Evolutionary conservation across 108 stramenopile species (phyloP), one percentile per base, ranked within the genome.

Genomic region (Epithemia pelagica): DNA sequence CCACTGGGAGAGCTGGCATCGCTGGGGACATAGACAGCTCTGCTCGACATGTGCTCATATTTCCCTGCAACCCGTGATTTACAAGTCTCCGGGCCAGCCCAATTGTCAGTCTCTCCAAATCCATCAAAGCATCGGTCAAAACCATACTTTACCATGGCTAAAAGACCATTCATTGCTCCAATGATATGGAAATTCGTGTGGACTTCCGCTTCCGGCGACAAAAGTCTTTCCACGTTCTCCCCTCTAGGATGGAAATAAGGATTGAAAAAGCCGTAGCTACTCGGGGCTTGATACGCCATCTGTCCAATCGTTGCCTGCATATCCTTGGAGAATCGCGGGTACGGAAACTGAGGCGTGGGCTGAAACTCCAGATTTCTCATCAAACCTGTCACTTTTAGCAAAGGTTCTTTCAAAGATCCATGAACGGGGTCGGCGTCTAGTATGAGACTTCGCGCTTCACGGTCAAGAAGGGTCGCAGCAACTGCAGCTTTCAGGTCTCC

Each of bases 401-500:
- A 70, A 0, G 90, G 85, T 71, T 91, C 87, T 32, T 75, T 65
- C 1, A 89, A 30, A 22, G 72, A 62, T 5, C 88, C 88, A 70
- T 72, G 62, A 37, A 71, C 67, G 7, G 86, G 84, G 46, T 90
- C 89, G 22, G 55, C 65, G 46, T 81, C 76, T 30, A 87, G 46
- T 15, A 77, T 52, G 28, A 51, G 21, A 33, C 69, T 66, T 3
- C 64, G 73, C 33, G 84, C 74, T 58, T 90, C 89, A 5, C 67
- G 66, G 63, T 87, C 82, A 29, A 87, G 74, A 27, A 87, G 15
- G n/a, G 85, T 72, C n/a, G 82, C 72, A 55, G 89, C 84, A 21
- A 74, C 58, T 7, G 69, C 71, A 0, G 89, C 84, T 32, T 64
- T 80, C 33, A 90, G 71, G 64, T 63, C 63, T 29, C 89, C 89